A percentile compares a stretch with the other conserved stretches of the same genome.
Evolutionary conservation across 768 basidiomycete species (phyloP).

Genomic region (Postia placenta): DNA sequence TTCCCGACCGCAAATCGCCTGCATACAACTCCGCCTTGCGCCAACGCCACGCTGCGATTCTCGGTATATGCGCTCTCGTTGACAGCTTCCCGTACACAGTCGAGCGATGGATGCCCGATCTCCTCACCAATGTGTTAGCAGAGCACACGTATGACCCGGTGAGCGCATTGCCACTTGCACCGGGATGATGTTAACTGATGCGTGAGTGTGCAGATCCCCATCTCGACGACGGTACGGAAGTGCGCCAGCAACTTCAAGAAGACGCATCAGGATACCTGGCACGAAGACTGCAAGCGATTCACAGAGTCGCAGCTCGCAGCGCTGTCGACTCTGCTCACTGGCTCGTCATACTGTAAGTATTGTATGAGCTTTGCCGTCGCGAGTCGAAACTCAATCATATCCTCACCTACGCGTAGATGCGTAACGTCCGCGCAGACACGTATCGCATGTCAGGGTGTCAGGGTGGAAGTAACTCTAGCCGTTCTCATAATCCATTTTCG

Average conservation of each 20-base stretch:
- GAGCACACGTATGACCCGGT: constrained; percentile 87
- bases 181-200: not conserved
- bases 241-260: constrained; percentile 78
- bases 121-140: constrained; percentile 71
- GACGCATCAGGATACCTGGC: constrained; percentile 87
- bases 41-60: constrained; percentile 82
- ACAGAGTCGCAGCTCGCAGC: constrained; percentile 79
- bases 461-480: no score
- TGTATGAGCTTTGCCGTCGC: no score
- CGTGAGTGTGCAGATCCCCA: constrained; percentile 51
- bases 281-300: constrained; percentile 82
- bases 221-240: constrained; percentile 76
- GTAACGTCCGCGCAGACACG: no score
- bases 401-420: no score
- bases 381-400: no score
- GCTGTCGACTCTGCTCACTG: constrained; percentile 77
- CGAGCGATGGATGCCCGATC: constrained; percentile 87
- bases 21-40: constrained; percentile 67
- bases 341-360: constrained; percentile 74
- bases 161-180: constrained; percentile 12
- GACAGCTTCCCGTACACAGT: constrained; percentile 96
- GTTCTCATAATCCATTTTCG: no score
- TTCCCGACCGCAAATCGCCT: constrained; percentile 60
- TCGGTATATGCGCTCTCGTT: constrained; percentile 90
- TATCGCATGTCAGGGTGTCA: no score